phyloP scores from a whole-genome alignment of 257 asterid genomes.

The Parsonsia alboflavescens region DNA sequence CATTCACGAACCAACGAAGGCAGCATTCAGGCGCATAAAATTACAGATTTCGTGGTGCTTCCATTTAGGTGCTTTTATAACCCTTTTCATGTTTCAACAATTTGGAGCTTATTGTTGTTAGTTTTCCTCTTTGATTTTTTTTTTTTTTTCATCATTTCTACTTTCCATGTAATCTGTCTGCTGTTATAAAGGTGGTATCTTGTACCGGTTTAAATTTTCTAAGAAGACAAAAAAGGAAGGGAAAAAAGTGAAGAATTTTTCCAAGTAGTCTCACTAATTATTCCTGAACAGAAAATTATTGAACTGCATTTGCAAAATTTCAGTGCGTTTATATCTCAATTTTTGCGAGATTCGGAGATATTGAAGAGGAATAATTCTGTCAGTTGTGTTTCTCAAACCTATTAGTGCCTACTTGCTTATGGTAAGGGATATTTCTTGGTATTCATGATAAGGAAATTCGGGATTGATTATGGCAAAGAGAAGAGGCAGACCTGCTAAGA shows the following conservation, averaged over 20 bases:
- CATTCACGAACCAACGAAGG: not conserved
- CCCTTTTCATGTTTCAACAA: not conserved
- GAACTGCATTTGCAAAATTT: not conserved
- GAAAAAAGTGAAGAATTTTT: not conserved
- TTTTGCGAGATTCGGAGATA: not conserved
- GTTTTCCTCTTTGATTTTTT: not conserved
- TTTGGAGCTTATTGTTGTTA: not conserved
- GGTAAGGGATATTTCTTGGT: not conserved
- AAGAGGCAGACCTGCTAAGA: slow-evolving; percentile 22
- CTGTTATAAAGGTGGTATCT: not conserved
- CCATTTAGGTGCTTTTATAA: not conserved
- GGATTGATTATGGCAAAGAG: slow-evolving; percentile 21
- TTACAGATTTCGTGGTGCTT: not conserved
- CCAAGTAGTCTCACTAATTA: not conserved
- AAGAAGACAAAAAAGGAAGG: too few relatives aligned
- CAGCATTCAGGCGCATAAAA: not conserved
- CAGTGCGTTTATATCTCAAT: not conserved
- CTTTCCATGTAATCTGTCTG: not conserved
- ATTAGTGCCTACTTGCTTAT: not conserved
- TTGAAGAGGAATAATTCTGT: not conserved
- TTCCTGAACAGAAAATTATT: not conserved
- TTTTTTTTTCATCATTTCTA: too few relatives aligned
- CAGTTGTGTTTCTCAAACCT: not conserved
- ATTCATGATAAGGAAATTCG: not conserved
- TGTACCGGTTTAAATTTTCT: not conserved